Evolutionary conservation across 805 yeast species (phyloP), one percentile per base, ranked within the genome.

Genomic region (Candida incommunis): DNA sequence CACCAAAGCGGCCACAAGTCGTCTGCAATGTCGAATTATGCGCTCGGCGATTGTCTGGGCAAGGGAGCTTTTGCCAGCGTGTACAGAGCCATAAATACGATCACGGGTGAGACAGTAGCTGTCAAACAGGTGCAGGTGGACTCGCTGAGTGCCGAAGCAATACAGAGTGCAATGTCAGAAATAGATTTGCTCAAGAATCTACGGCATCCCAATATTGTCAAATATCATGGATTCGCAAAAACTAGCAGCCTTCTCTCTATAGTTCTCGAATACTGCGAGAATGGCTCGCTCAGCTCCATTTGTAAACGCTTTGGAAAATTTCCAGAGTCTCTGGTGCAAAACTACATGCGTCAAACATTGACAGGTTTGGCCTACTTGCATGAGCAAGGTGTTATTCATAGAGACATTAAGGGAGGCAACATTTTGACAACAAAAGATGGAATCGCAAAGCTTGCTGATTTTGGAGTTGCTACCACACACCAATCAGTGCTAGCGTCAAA

Each of bases 51-150:
- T 42, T 71, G 80, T 29, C 68, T 92, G 2, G 98, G 97, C 2
- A 75, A 75, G 48, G 98, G 98, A 1, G 96, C 96, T 0, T 87
- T 78, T 59, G 97, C 96, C 1, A 74, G 75, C 34, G 96, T 90
- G 3, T 87, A 80, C 61, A 72, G 74, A 47, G 95, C 90, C 0
- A 64, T 78, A 23, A 82, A 86, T 54, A 62, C 71, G 48, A 67
- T 66, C 45, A 82, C 88, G 0, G 75, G 76, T 4, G 79, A 76
- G 44, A 70, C 77, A 2, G 82, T 84, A 3, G 95, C 95, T 1
- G 75, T 87, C 22, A 86, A 86, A 58, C 88, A 82, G 58, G 77
- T 86, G 24, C 27, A 66, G 22, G 71, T 59, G 5, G 62, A 60
- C 26, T 50, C 58, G 18, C 66, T 70, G 54, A 31, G 37, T n/a